These are phyloP conservation scores for Cutaneotrichosporon spelunceum DNA, from an alignment of 1,284 basidiomycete genomes.

Conservation along the genomic window DNA sequence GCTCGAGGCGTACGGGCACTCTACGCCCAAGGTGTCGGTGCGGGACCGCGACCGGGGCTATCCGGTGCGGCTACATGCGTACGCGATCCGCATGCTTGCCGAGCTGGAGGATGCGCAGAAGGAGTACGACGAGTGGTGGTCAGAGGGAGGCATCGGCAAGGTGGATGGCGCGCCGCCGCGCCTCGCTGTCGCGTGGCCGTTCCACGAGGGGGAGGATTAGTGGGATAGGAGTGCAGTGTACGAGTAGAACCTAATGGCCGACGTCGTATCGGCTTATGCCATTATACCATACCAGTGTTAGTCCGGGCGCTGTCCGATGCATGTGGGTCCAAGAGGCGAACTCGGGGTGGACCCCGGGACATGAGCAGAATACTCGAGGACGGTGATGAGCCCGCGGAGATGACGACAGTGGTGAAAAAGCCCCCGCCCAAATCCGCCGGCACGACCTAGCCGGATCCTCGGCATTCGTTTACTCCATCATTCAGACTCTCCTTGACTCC, in stretches of 20 bases:
- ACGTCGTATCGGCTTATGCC: background rate
- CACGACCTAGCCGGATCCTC: background rate
- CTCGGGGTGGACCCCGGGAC: too few species aligned
- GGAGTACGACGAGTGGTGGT: conserved; percentile 54
- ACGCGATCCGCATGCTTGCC: conserved; percentile 53
- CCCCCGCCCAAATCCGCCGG: too few species aligned
- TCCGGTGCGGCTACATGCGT: conserved; percentile 51
- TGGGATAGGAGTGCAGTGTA: background rate
- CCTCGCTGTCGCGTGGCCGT: conserved; percentile 52
- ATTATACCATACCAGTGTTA: conserved; percentile 12
- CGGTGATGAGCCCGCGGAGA: too few species aligned
- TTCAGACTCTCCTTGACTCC: background rate
- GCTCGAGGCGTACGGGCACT: conserved; percentile 34
- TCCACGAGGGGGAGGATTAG: conserved; percentile 51
- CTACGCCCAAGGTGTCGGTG: conserved; percentile 7
- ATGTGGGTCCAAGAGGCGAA: conserved; percentile 1
- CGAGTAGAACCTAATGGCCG: conserved; percentile 3
- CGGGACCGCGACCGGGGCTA: conserved; percentile 34
- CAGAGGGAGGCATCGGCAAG: conserved; percentile 48
- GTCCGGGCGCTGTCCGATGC: conserved; percentile 6
- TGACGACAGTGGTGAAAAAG: too few species aligned
- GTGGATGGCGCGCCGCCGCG: conserved; percentile 51
- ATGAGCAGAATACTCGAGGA: too few species aligned
- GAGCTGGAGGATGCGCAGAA: conserved; percentile 55
- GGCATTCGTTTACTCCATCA: background rate